Conservation (phyloP, 257 asterid species). For the Ilex asprella region DNA sequence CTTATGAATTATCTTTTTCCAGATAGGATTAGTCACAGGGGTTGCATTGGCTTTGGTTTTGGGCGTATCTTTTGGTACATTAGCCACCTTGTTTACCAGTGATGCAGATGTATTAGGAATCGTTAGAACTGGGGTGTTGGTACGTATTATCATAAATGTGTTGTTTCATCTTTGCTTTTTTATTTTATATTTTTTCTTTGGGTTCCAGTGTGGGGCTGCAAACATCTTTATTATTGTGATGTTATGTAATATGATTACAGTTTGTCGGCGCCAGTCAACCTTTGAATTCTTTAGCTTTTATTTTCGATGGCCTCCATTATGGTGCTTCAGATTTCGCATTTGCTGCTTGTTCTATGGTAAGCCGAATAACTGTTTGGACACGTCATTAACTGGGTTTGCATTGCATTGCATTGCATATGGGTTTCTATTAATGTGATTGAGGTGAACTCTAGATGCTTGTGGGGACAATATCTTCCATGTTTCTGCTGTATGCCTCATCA, state of each 20-base stretch:
- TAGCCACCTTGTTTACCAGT: slow-evolving; percentile 64
- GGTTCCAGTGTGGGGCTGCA: neutral
- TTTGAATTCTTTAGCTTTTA: slow-evolving; percentile 71
- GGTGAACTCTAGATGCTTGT: slow-evolving; percentile 56
- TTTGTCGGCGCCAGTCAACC: slow-evolving; percentile 93
- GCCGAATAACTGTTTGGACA: slow-evolving; percentile 3
- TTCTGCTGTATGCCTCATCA: slow-evolving; percentile 61
- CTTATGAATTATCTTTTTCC: slow-evolving; percentile 18
- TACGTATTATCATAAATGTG: slow-evolving; percentile 17
- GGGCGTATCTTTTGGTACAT: slow-evolving; percentile 57
- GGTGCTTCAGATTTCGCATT: slow-evolving; percentile 89
- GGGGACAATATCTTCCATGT: slow-evolving; percentile 70
- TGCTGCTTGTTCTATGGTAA: slow-evolving; percentile 84
- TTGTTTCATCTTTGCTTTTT: neutral
- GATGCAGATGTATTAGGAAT: slow-evolving; percentile 56
- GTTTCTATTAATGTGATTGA: neutral
- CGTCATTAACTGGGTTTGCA: slow-evolving; percentile 1
- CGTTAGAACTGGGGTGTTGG: slow-evolving; percentile 64
- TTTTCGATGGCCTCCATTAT: slow-evolving; percentile 78
- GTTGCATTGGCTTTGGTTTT: slow-evolving; percentile 53
- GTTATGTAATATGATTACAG: slow-evolving; percentile 38
- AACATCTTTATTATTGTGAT: slow-evolving; percentile 8
- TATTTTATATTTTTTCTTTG: neutral
- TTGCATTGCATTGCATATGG: neutral
- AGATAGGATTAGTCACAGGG: slow-evolving; percentile 69